A percentile compares a stretch with the other conserved stretches of the same genome.
phyloP scores from a whole-genome alignment of 208 protist species.

The Trypanosomatidae sp. region DNA sequence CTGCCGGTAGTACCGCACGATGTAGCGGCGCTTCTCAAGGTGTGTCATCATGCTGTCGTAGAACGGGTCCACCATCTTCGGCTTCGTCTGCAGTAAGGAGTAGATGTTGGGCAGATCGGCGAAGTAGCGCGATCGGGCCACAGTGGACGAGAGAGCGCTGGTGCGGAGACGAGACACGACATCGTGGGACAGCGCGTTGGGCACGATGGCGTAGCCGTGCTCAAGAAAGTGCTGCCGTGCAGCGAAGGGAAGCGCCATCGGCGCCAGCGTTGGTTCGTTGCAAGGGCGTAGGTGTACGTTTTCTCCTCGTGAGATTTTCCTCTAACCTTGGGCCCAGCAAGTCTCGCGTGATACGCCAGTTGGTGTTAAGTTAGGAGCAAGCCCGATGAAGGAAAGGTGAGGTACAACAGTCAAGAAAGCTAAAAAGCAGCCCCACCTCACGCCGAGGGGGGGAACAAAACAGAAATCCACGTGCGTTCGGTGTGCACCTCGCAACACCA shows the following conservation, averaged over 20 bases:
- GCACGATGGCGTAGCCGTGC: slow-evolving; percentile 79
- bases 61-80: slow-evolving; percentile 49
- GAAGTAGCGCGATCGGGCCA: slow-evolving; percentile 54
- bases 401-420: no score
- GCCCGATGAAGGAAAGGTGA: no score
- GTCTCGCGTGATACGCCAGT: no score
- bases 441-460: no score
- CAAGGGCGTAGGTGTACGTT: not conserved
- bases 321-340: no score
- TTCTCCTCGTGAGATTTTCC: not conserved
- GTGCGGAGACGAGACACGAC: slow-evolving; percentile 39
- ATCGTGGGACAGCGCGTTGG: slow-evolving; percentile 30
- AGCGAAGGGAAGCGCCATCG: slow-evolving; percentile 52
- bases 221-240: slow-evolving; percentile 75
- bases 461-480: no score
- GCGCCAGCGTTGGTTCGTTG: no score
- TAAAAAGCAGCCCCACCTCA: no score
- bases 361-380: no score
- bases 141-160: slow-evolving; percentile 40
- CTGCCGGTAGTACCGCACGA: slow-evolving; percentile 52
- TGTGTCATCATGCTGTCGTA: slow-evolving; percentile 45
- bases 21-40: slow-evolving; percentile 55
- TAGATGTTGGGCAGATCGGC: slow-evolving; percentile 67
- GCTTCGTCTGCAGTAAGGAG: slow-evolving; percentile 47
- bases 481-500: no score